Conservation (phyloP, 306 rosid genomes). For the Sicyos edulis region DNA sequence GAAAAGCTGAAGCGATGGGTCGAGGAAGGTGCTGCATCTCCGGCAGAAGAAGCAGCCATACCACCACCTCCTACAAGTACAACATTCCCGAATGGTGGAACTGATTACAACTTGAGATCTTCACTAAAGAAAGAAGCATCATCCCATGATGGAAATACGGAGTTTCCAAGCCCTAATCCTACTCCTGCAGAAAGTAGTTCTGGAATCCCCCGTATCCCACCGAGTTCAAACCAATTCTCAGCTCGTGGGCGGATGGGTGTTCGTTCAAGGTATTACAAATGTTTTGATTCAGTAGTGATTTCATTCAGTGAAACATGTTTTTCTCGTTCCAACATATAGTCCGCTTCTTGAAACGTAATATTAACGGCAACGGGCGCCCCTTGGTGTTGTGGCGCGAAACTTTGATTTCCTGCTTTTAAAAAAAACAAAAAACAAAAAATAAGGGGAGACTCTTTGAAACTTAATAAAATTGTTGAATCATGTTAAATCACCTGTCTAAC, state of each 20-base stretch:
- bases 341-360: background rate
- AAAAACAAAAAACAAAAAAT: no score
- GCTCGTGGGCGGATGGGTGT: slow-evolving; percentile 71
- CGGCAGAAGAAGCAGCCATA: slow-evolving; percentile 64
- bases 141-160: slow-evolving; percentile 34
- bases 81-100: slow-evolving; percentile 59
- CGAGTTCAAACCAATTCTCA: slow-evolving; percentile 68
- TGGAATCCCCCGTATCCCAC: slow-evolving; percentile 78
- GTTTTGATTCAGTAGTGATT: background rate
- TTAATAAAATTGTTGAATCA: background rate
- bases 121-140: slow-evolving; percentile 49
- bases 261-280: slow-evolving; percentile 57
- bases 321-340: background rate
- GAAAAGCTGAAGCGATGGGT: slow-evolving; percentile 91
- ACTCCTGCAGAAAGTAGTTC: slow-evolving; percentile 41
- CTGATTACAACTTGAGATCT: slow-evolving; percentile 69
- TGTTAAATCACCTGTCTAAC: background rate
- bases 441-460: background rate
- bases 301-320: background rate
- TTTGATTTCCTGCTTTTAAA: no score
- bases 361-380: background rate
- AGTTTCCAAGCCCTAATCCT: slow-evolving; percentile 33
- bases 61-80: slow-evolving; percentile 74
- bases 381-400: no score
- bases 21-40: slow-evolving; percentile 70